A percentile compares a stretch with the other conserved stretches of the same genome.
These are phyloP conservation scores for Solanum dulcamara DNA, from an alignment of 257 asterid genomes.

Conservation along the genomic window DNA sequence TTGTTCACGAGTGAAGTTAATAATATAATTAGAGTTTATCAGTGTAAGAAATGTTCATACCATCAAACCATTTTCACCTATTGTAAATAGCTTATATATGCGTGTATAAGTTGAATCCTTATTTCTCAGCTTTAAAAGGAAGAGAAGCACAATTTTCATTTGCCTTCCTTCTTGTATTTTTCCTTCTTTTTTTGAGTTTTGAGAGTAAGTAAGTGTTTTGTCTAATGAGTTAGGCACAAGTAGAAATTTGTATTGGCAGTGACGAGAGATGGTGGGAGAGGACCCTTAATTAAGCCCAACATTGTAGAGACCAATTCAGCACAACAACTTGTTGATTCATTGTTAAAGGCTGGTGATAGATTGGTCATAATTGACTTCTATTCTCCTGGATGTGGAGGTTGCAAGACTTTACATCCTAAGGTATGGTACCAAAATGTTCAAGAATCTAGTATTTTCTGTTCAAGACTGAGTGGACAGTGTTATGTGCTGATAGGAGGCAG, in stretches of 20 bases:
- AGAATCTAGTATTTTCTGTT: neutral
- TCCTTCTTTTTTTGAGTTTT: neutral
- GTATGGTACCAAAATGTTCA: neutral
- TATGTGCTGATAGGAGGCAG: neutral
- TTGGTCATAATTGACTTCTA: constrained; percentile 30
- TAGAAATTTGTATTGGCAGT: neutral
- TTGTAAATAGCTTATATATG: neutral
- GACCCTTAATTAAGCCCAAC: constrained; percentile 20
- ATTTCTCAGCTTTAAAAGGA: neutral
- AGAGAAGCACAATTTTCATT: neutral
- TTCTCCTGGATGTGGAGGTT: constrained; percentile 36
- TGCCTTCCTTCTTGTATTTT: neutral
- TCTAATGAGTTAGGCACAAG: neutral
- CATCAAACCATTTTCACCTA: neutral
- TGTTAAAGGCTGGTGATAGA: constrained; percentile 21
- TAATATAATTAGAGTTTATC: neutral
- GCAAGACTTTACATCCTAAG: constrained; percentile 39
- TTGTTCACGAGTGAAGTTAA: neutral
- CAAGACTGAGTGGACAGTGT: too few species aligned
- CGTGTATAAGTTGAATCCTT: neutral
- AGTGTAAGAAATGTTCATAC: neutral
- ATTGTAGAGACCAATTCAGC: constrained; percentile 22
- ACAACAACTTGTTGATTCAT: constrained; percentile 30
- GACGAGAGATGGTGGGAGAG: constrained; percentile 32
- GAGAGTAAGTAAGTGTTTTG: neutral